Evolutionary conservation across 2,329 filamentous ascomycete genomes (phyloP).

Genomic region (Periconia sp.): DNA sequence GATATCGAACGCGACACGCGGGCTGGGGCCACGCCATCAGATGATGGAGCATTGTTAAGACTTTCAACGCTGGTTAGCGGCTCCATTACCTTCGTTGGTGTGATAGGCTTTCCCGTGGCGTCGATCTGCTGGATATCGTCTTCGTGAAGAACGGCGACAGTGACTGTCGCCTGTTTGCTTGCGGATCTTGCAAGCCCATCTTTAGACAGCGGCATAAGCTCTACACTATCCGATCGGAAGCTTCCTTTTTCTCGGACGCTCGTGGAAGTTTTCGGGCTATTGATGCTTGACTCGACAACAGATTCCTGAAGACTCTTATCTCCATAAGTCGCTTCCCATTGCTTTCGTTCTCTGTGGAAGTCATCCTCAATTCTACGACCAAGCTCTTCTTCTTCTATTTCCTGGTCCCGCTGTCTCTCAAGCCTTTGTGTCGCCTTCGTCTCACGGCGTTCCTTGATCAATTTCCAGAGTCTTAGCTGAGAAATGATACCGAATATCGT

Average conservation of each 20-base stretch:
- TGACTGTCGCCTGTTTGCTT: constrained; percentile 55
- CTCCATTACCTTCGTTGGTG: no score
- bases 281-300: constrained; percentile 53
- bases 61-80: no score
- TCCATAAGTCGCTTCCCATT: constrained; percentile 83
- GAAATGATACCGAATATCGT: constrained; percentile 78
- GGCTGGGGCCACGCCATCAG: constrained; percentile 2
- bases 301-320: constrained; percentile 61
- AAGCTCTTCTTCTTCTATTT: constrained; percentile 71
- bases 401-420: constrained; percentile 63
- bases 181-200: constrained; percentile 49
- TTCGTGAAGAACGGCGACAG: constrained; percentile 60
- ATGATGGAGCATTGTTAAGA: constrained; percentile 11
- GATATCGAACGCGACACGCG: constrained; percentile 12
- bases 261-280: constrained; percentile 40
- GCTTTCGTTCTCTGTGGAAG: constrained; percentile 65
- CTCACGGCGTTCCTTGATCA: constrained; percentile 65
- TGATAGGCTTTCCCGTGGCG: constrained; percentile 33
- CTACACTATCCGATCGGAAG: constrained; percentile 57
- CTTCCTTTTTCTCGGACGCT: constrained; percentile 44
- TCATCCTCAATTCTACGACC: constrained; percentile 70
- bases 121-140: constrained; percentile 49
- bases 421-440: constrained; percentile 54
- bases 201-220: constrained; percentile 60
- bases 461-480: constrained; percentile 84